Evolutionary conservation across 2,329 filamentous ascomycete genomes (phyloP), one percentile per base, ranked within the genome.

Genomic region (Paramyrothecium sp.): DNA sequence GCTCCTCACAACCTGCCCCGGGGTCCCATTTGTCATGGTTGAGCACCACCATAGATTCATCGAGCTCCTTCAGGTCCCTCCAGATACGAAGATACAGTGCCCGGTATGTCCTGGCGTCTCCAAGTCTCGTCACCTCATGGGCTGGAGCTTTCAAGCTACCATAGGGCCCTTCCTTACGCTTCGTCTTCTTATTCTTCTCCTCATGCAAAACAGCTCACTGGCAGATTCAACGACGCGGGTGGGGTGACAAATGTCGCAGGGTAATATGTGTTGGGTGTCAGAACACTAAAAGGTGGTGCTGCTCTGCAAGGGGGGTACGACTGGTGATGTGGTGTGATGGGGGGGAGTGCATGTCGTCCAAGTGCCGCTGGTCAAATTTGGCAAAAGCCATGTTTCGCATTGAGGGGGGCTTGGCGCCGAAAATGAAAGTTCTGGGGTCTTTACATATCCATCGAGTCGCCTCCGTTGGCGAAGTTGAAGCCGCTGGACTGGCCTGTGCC

Each of bases 381-480:
- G 38, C 13, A 17, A 4, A 7, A 17, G 13, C 38, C 38, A 16
- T 4, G n/a, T 17, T 17, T 44, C n/a, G 38, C 38, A 44, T 17
- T 44, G 38, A 44, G 13, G 13, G 38, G 13, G 38, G 38, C 38
- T 17, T 44, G n/a, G n/a, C n/a, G n/a, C 38, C 38, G 38, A 44
- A 16, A 44, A 44, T 19, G n/a, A 44, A 44, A 4, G 38, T 4
- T 19, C 13, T 16, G 3, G 13, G 13, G 38, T 49, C 51, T 64
- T 77, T 83, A 87, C 84, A 87, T 87, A 68, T 87, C 84, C 84
- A 87, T 87, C 22, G 83, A 83, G 69, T 87, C 84, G 61, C 78
- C 80, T 56, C 82, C 82, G 70, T 87, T 92, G 73, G 91, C 91
- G 74, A 99, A 99, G 86, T 91, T 97, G 86, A 98, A 99, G 71